Conservation (phyloP, 2,329 filamentous ascomycete genomes). For the Fonsecaea monophora region DNA sequence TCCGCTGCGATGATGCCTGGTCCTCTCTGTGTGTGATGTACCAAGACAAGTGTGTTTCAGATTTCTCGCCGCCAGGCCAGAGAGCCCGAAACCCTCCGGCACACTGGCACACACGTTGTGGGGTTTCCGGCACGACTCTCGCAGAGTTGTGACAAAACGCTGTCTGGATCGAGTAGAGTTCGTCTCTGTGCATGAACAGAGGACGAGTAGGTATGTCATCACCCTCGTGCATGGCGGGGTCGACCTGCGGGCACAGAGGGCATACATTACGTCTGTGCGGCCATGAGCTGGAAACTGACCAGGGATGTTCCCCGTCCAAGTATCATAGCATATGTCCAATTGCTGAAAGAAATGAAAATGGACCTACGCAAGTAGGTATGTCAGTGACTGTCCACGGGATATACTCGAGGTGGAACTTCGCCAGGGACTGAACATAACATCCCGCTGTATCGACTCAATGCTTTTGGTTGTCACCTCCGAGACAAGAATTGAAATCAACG, state of each 20-base stretch:
- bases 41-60: constrained; percentile 12
- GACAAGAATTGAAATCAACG: neutral
- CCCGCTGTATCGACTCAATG: neutral
- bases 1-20: neutral
- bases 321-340: neutral
- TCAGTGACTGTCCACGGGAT: no score
- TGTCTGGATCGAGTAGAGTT: neutral
- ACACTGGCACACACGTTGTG: neutral
- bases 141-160: neutral
- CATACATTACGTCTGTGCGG: neutral
- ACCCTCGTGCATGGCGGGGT: neutral
- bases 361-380: neutral
- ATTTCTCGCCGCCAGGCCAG: neutral
- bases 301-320: neutral
- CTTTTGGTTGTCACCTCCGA: neutral
- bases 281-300: neutral
- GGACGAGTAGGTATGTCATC: neutral
- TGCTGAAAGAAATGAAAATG: neutral
- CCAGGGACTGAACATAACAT: no score
- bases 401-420: no score
- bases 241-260: neutral
- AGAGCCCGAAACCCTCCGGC: neutral
- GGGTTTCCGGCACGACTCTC: neutral
- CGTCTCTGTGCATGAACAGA: neutral
- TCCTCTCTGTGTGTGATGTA: neutral